Base-by-base conservation (phyloP, 169 alveolate species). In the Eimeria brunetti region DNA sequence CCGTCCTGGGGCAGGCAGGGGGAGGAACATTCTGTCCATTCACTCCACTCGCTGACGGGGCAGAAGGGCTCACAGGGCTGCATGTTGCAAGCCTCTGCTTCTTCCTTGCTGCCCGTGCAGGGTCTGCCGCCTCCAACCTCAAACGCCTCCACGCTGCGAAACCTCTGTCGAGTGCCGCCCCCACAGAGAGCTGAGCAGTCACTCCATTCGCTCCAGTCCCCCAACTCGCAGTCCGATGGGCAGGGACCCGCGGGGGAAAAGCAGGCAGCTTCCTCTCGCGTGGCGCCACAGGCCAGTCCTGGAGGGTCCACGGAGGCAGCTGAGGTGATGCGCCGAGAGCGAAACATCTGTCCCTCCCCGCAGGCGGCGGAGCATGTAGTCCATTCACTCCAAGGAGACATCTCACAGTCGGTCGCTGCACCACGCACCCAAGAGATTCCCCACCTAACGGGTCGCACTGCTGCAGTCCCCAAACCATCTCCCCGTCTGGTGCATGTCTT, bases 321-420 rank as follows among this genome's bases (percentile, higher is more conserved):
- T 18, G 96, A 71, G 64, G 30, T 38, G 33, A 94, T 80, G 14
- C 95, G 88, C n/a, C 96, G 95, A 30, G 96, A 58, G 8, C 96
- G 86, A 20, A 33, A 53, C 60, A 11, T 76, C 73, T 67, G 5
- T 5, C 97, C 97, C 67, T 94, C 95, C 36, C 97, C 97, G 44
- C 97, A 96, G 5, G 76, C 88, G 41, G 97, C 94, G 22, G 96
- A 90, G 67, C 97, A 96, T 12, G 88, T 36, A 22, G 96, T 71
- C 97, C 97, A 96, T 22, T 93, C 95, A 41, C 91, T 76, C 97
- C 97, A 96, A 30, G 90, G 96, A 16, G 97, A 89, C 94, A 95
- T 94, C 64, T 46, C 95, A 38, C 97, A 96, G 89, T 96, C 97
- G 24, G 91, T 89, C 67, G 97, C 96, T 95, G 94, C 86, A 80